Evolutionary conservation across 192 early-diverging fungal species (phyloP), one percentile per base, ranked within the genome.

Genomic region (Entomortierella chlamydospora): DNA sequence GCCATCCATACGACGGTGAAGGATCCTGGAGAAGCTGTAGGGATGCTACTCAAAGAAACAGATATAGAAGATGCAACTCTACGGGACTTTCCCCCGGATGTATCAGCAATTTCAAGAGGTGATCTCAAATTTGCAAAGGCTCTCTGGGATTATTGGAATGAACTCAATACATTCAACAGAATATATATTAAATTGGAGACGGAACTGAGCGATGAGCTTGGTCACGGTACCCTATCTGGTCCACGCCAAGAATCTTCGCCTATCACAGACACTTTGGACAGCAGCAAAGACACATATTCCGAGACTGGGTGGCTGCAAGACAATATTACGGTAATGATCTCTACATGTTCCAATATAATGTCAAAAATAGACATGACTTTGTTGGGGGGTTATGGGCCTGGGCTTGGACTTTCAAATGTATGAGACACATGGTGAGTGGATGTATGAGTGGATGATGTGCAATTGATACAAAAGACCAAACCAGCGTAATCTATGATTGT

Each of bases 91-190:
- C n/a, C 26, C 17, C 15, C 43, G 33, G 12, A 51, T 9, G 11
- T 42, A 50, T 68, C 66, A 20, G n/a, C 34, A 29, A 29, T 43
- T 45, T 37, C 56, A 15, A 50, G 60, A 42, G 45, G 26, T 41
- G 37, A 69, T 53, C 55, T 58, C 25, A 43, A 30, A 22, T 50
- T 68, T 31, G 56, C 50, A 69, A 54, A 9, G 18, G 54, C 57
- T 60, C 56, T 69, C 31, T 60, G 57, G 57, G 50, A 69, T 33
- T 60, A 69, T 31, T 60, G 67, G 67, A 22, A 57, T 18, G 57
- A 60, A 45, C 47, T 69, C 33, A 49, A 69, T 57, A 45, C 34
- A 5, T 47, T 69, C 34, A 23, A 61, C 23, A 23, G 49, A 47
- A 69, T 69, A 15, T 47, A 69, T 43, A 20, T 39, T 31, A 45